Evolutionary conservation across 2,329 filamentous ascomycete genomes (phyloP).

Genomic region (Torrubiellomyces zombiae): DNA sequence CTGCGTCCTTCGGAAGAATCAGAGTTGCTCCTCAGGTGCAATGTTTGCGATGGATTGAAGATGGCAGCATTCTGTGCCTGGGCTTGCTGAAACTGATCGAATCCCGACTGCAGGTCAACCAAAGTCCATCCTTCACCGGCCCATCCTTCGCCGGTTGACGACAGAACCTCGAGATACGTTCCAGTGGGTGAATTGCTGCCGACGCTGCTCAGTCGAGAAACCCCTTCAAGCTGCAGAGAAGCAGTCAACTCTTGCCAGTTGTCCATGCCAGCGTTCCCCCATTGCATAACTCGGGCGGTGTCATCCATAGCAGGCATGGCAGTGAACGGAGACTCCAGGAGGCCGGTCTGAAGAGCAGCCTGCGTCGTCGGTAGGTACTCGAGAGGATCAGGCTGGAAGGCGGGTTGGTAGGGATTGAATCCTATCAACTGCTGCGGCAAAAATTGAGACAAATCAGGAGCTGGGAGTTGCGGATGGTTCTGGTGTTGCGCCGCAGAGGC

Average conservation of each 20-base stretch:
- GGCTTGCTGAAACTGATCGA: slow-evolving; percentile 39
- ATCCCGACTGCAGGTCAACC: slow-evolving; percentile 51
- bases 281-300: slow-evolving; percentile 37
- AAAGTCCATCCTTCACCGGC: slow-evolving; percentile 61
- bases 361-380: slow-evolving; percentile 50
- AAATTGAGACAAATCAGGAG: slow-evolving; percentile 32
- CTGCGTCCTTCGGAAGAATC: slow-evolving; percentile 63
- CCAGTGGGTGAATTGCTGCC: slow-evolving; percentile 28
- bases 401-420: slow-evolving; percentile 34
- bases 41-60: slow-evolving; percentile 80
- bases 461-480: slow-evolving; percentile 22
- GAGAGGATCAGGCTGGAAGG: slow-evolving; percentile 37
- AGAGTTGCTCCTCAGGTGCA: slow-evolving; percentile 75
- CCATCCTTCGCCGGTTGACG: slow-evolving; percentile 80
- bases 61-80: slow-evolving; percentile 47
- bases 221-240: slow-evolving; percentile 33
- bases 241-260: slow-evolving; percentile 70
- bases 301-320: slow-evolving; percentile 40
- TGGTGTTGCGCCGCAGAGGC: slow-evolving; percentile 17
- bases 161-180: slow-evolving; percentile 65
- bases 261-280: slow-evolving; percentile 44
- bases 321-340: slow-evolving; percentile 48
- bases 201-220: slow-evolving; percentile 22
- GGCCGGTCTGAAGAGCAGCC: slow-evolving; percentile 42
- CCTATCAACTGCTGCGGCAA: slow-evolving; percentile 42